A percentile compares a stretch with the other conserved stretches of the same genome.
These are phyloP conservation scores for Kokia cookei DNA, from an alignment of 441 rosid species.

Conservation along the genomic window DNA sequence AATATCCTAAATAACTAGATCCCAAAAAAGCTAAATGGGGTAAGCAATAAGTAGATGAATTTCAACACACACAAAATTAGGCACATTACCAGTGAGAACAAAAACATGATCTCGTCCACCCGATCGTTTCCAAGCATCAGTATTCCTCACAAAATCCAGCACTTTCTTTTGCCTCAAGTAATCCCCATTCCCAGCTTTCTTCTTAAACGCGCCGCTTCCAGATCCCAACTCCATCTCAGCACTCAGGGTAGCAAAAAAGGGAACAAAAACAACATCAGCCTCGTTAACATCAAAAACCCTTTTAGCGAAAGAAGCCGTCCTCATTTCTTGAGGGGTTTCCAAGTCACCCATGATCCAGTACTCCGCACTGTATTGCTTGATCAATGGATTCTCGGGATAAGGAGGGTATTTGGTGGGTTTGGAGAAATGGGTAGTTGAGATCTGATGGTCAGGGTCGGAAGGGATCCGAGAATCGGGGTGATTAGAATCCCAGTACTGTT, in stretches of 20 bases:
- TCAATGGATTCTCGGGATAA: constrained; percentile 72
- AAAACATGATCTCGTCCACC: constrained; percentile 89
- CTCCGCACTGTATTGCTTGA: constrained; percentile 93
- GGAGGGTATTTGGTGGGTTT: constrained; percentile 35
- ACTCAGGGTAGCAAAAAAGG: constrained; percentile 78
- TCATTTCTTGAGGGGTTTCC: constrained; percentile 41
- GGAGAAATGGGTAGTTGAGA: constrained; percentile 8
- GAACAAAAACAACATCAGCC: constrained; percentile 82
- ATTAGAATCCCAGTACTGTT: constrained; percentile 51
- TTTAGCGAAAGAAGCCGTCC: constrained; percentile 49
- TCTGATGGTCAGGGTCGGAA: constrained; percentile 60
- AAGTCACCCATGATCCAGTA: constrained; percentile 84
- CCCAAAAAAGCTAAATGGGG: not conserved
- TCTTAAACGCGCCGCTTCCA: constrained; percentile 61
- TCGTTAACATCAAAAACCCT: constrained; percentile 43
- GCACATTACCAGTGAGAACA: constrained; percentile 61
- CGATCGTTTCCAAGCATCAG: constrained; percentile 72
- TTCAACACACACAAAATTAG: not conserved
- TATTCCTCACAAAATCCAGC: constrained; percentile 44
- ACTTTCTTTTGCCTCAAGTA: constrained; percentile 67
- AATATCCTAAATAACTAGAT: not conserved
- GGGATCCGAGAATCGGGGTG: constrained; percentile 60
- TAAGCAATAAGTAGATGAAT: not conserved
- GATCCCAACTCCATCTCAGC: constrained; percentile 81
- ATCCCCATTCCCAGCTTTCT: constrained; percentile 66